These are phyloP conservation scores for Naegleria fowleri DNA, from an alignment of 208 protist species.

Conservation along the genomic window DNA sequence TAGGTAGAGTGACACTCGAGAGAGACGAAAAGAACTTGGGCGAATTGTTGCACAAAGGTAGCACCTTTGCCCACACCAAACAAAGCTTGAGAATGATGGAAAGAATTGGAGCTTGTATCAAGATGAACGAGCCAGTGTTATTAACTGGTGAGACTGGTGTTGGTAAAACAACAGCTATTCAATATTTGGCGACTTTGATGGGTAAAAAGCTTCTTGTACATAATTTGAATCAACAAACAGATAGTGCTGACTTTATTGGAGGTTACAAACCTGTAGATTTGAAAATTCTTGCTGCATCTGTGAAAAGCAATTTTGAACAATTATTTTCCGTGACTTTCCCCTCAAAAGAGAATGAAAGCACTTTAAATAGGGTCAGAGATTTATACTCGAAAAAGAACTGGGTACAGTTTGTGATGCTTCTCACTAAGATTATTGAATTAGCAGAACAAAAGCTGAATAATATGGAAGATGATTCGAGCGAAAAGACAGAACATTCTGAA, in stretches of 20 bases:
- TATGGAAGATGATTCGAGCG: conserved; percentile 11
- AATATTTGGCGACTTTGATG: conserved; percentile 65
- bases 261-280: conserved; percentile 96
- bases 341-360: conserved; percentile 62
- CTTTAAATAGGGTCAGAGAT: conserved; percentile 48
- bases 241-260: conserved; percentile 96
- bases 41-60: conserved; percentile 55
- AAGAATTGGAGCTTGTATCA: conserved; percentile 76
- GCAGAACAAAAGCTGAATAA: conserved; percentile 40
- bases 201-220: conserved; percentile 85
- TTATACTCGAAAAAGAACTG: conserved; percentile 60
- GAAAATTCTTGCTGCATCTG: conserved; percentile 45
- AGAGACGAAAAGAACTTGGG: conserved; percentile 51
- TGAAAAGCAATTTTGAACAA: conserved; percentile 74
- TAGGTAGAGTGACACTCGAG: conserved; percentile 58
- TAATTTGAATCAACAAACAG: conserved; percentile 98
- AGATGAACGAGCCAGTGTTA: conserved; percentile 86
- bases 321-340: conserved; percentile 90
- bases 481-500: not conserved
- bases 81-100: conserved; percentile 88
- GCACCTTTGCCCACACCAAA: conserved; percentile 87
- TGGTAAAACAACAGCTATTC: conserved; percentile 43
- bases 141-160: conserved; percentile 97
- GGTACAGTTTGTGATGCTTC: conserved; percentile 50
- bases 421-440: conserved; percentile 45